Conservation (phyloP, 495 filamentous ascomycete species). For the Neurospora pannonica region DNA sequence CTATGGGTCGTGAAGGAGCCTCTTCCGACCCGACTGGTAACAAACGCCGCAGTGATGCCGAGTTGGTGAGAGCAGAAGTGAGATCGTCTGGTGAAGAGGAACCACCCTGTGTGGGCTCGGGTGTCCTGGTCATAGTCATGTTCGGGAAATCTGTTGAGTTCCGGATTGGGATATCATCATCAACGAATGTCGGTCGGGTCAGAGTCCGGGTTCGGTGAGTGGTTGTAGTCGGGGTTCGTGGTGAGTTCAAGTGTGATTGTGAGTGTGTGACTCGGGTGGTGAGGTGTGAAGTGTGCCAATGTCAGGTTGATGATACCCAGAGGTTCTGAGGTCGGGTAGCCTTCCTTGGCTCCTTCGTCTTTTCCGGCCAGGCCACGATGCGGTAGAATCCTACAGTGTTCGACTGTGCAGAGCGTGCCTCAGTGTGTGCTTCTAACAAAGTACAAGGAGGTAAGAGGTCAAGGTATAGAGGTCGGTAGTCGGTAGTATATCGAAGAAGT, state of each 20-base stretch:
- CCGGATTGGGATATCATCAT: neutral
- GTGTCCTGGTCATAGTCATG: neutral
- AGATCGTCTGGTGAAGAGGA: neutral
- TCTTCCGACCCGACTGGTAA: neutral
- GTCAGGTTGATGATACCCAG: neutral
- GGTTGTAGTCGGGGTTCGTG: neutral
- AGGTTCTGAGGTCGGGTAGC: neutral
- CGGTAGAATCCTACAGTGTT: neutral
- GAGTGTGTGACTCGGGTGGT: neutral
- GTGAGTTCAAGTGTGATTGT: neutral
- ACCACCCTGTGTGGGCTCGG: neutral
- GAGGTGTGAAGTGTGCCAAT: neutral
- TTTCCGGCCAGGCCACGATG: neutral
- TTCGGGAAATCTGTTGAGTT: neutral
- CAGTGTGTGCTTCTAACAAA: neutral
- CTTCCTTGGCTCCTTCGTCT: neutral
- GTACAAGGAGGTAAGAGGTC: neutral
- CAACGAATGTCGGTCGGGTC: neutral
- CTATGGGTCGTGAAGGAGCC: neutral
- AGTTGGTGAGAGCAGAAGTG: neutral
- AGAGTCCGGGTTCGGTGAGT: neutral
- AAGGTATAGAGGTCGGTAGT: neutral
- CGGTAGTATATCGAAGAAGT: neutral
- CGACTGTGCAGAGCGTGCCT: neutral
- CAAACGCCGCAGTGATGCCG: neutral